Percentiles rank a stretch among this genome's conserved stretches.
These are phyloP conservation scores for Suillus subalutaceus DNA, from an alignment of 768 basidiomycete species.

Conservation along the genomic window DNA sequence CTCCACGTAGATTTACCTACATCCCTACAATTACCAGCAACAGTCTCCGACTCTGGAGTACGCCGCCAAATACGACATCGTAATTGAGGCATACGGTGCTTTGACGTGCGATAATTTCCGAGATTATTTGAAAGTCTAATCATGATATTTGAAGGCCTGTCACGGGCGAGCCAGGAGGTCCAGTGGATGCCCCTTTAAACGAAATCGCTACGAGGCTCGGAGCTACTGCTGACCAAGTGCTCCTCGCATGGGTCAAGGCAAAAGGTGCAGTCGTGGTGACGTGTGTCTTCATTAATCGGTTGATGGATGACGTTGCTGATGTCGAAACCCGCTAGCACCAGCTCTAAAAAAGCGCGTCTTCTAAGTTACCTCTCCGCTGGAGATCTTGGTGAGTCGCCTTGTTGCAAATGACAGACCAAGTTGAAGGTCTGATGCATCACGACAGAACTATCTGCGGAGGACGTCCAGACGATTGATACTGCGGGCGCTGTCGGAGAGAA, in stretches of 20 bases:
- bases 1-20: constrained; percentile 56
- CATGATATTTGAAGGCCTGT: constrained; percentile 48
- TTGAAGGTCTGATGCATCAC: constrained; percentile 5
- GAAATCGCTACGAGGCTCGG: constrained; percentile 53
- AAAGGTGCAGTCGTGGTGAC: constrained; percentile 71
- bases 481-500: constrained; percentile 44
- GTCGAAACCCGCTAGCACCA: constrained; percentile 44
- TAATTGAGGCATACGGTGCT: constrained; percentile 72
- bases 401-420: neutral
- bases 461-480: constrained; percentile 53
- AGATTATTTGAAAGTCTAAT: constrained; percentile 1
- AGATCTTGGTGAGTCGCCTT: constrained; percentile 52
- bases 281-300: constrained; percentile 34
- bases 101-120: constrained; percentile 49
- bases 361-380: constrained; percentile 70
- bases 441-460: constrained; percentile 49
- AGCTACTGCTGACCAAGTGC: constrained; percentile 63
- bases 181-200: constrained; percentile 61
- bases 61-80: constrained; percentile 58
- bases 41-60: constrained; percentile 61
- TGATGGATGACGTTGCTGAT: neutral
- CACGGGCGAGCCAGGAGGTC: constrained; percentile 59
- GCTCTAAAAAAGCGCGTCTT: constrained; percentile 66
- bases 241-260: constrained; percentile 72
- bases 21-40: constrained; percentile 66